phyloP scores from a whole-genome alignment of 495 filamentous ascomycete genomes.

The Penicillium fimorum region DNA sequence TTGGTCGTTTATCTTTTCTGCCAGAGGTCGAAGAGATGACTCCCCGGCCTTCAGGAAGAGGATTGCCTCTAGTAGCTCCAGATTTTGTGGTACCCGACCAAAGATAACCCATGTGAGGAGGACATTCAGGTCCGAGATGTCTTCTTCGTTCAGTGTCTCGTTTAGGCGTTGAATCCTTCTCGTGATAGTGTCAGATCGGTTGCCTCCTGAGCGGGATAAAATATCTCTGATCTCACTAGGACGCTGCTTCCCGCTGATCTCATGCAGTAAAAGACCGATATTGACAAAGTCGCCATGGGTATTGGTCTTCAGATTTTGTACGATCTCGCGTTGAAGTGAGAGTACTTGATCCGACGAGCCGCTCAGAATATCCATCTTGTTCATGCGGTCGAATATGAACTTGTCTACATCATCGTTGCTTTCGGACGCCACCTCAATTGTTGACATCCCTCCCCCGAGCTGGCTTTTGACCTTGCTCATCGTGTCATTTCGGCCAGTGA shows the following conservation, averaged over 20 bases:
- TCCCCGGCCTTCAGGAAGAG: constrained; percentile 16
- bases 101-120: constrained; percentile 22
- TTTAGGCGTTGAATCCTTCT: constrained; percentile 18
- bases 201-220: constrained; percentile 17
- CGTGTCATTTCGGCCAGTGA: constrained; percentile 11
- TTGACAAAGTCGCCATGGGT: constrained; percentile 24
- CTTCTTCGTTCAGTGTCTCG: constrained; percentile 20
- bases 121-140: constrained; percentile 22
- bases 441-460: constrained; percentile 6
- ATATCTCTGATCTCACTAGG: constrained; percentile 22
- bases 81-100: too few species aligned
- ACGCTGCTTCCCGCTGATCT: constrained; percentile 21
- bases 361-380: constrained; percentile 21
- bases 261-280: constrained; percentile 17
- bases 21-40: constrained; percentile 17
- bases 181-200: constrained; percentile 19
- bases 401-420: constrained; percentile 16
- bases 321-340: constrained; percentile 13
- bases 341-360: constrained; percentile 13
- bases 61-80: constrained; percentile 20
- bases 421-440: constrained; percentile 15
- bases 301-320: constrained; percentile 10
- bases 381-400: constrained; percentile 19
- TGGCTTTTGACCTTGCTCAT: constrained; percentile 10
- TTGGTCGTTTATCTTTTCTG: constrained; percentile 16